Evolutionary conservation across 1,284 basidiomycete genomes (phyloP), one percentile per base, ranked within the genome.

Genomic region (Crucibulum cyathiforme): DNA sequence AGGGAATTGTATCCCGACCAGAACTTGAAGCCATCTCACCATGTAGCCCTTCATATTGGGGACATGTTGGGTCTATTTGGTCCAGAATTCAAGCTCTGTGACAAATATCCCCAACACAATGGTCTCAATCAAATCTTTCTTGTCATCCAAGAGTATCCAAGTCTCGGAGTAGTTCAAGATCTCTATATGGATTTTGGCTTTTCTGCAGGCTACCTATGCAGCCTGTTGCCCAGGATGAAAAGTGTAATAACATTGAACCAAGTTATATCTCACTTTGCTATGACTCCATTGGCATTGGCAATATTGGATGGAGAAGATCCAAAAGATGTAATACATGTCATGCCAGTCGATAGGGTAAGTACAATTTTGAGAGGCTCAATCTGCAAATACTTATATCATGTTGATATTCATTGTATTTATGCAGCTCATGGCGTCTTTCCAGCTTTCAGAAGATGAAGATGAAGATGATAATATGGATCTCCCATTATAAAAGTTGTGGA

Each of bases 51-150:
- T n/a, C 63, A 66, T 24, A 49, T 66, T 13, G 53, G 58, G 9
- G 58, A 63, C 17, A 51, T 57, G 6, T 38, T 63, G 52, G 55
- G 54, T n/a, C 41, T 53, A 10, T 64, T 66, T 61, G 61, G 65
- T 41, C 65, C 62, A 3, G 53, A 59, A 17, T 13, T 13, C 15
- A 15, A 15, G 17, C 17, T 17, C 9, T 43, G 41, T 15, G 17
- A 8, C 5, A 43, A 43, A 50, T 35, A 50, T 43, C 34, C 48
- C 48, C 17, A 19, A 50, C 15, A 31, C 7, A 8, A 17, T 43
- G 41, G 17, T 43, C 41, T 17, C 41, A 15, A 17, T 17, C 7
- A 17, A 5, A 36, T 52, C 6, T 50, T n/a, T 50, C 48, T 50
- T 13, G 48, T 35, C 48, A 35, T 50, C 7, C 48, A 35, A 15